Base-by-base conservation (phyloP, 1,139 yeast species). In the Scheffersomyces illinoinensis region DNA sequence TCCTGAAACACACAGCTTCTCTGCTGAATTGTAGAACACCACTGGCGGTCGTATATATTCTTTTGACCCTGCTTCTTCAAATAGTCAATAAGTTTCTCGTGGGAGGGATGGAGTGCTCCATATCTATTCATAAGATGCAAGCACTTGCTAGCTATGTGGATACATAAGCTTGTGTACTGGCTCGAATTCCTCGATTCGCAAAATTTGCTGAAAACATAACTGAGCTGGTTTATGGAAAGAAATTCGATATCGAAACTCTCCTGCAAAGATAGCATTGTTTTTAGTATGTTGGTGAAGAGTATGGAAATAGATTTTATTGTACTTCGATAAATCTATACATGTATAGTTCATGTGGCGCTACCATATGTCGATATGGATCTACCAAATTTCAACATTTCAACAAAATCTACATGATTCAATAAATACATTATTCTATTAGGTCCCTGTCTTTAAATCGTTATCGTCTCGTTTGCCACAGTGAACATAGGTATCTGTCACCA, bases 51-150 rank as follows among this genome's bases (percentile, higher is more conserved):
- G 21, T 52, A 52, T n/a, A 49, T 53, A 52, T 57, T 58, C 48
- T 47, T 62, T 43, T 54, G 46, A 18, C 56, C 53, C 24, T 59
- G 53, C n/a, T 52, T 47, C 18, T 53, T 43, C 43, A 65, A 57
- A 53, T 55, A 62, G 10, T 56, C 54, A 5, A 66, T 52, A 57
- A 70, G 57, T 8, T 56, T 33, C 7, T 57, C 53, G 46, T 61
- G 57, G 4, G 58, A 49, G 4, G 72, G 72, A 55, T 69, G 70
- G 19, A 67, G 57, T 18, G 69, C 63, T 54, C 65, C 57, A 57
- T 68, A 71, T 47, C 64, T 62, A 19, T 70, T 62, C 71, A 72
- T 72, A 18, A 72, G 55, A 14, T 57, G 56, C 12, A 71, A 57
- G 12, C 59, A 59, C 23, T 54, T 53, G n/a, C 51, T 21, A 12